These are phyloP conservation scores for Ascochyta koolunga DNA, from an alignment of 2,329 filamentous ascomycete genomes.

Conservation along the genomic window DNA sequence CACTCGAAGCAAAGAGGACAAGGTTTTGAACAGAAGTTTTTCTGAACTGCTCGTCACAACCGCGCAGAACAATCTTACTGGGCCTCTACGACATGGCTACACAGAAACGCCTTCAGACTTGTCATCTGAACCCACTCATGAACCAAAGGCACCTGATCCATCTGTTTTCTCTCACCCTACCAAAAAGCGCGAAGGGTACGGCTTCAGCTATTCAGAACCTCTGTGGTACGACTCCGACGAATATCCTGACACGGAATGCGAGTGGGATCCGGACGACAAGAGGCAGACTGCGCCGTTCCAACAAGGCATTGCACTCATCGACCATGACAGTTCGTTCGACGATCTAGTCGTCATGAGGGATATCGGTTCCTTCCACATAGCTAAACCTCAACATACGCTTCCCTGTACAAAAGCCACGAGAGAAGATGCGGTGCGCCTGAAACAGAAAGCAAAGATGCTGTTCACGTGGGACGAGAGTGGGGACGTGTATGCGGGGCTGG, in stretches of 20 bases:
- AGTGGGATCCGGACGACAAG: conserved; percentile 18
- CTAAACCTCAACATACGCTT: conserved; percentile 20
- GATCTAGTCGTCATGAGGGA: conserved; percentile 33
- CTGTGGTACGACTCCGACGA: conserved; percentile 31
- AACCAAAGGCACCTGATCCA: conserved; percentile 9
- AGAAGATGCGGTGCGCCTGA: conserved; percentile 27
- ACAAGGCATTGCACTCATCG: neutral
- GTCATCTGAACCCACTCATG: conserved; percentile 2
- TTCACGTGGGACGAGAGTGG: conserved; percentile 28
- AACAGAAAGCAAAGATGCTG: conserved; percentile 23
- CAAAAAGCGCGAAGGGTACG: conserved; percentile 31
- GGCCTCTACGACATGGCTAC: conserved; percentile 3
- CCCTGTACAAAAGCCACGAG: conserved; percentile 33
- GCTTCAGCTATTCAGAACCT: conserved; percentile 32
- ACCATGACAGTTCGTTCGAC: conserved; percentile 25
- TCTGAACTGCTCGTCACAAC: conserved; percentile 12
- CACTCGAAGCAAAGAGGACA: conserved; percentile 7
- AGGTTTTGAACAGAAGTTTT: conserved; percentile 12
- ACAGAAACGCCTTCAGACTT: conserved; percentile 8
- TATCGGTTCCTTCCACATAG: conserved; percentile 26
- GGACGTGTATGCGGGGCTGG: conserved; percentile 20
- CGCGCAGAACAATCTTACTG: conserved; percentile 10
- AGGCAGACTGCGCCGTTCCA: neutral
- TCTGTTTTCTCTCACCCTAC: conserved; percentile 22
- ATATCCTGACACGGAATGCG: conserved; percentile 31